phyloP scores from a whole-genome alignment of 352 stramenopile genomes.

The Phytopythium helicoides region DNA sequence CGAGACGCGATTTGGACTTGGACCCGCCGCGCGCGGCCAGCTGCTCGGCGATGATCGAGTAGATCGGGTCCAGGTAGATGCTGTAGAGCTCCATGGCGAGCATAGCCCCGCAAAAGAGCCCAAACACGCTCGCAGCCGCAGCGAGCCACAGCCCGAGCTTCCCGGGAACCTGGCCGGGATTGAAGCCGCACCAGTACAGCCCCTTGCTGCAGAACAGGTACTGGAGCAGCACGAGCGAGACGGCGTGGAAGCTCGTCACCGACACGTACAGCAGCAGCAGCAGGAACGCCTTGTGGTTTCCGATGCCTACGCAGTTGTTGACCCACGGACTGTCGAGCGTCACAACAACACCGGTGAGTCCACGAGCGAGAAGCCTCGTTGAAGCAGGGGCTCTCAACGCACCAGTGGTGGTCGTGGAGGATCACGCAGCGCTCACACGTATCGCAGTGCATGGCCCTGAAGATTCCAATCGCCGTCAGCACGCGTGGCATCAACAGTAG shows the following conservation, averaged over 20 bases:
- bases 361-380: neutral
- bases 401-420: constrained; percentile 86
- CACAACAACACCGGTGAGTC: constrained; percentile 5
- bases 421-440: constrained; percentile 77
- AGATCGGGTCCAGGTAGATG: constrained; percentile 61
- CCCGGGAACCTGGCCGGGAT: constrained; percentile 56
- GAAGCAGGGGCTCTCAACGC: too few relatives aligned
- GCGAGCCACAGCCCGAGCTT: constrained; percentile 65
- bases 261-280: constrained; percentile 78
- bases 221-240: constrained; percentile 52
- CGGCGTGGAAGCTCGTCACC: constrained; percentile 51
- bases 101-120: constrained; percentile 77
- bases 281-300: constrained; percentile 81
- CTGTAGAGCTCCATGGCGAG: constrained; percentile 77
- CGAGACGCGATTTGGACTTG: constrained; percentile 58
- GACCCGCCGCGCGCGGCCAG: constrained; percentile 45
- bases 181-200: constrained; percentile 50
- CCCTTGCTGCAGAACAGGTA: constrained; percentile 34
- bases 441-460: constrained; percentile 72
- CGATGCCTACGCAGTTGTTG: constrained; percentile 85
- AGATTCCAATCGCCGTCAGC: neutral
- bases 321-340: constrained; percentile 67
- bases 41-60: constrained; percentile 53
- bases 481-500: neutral
- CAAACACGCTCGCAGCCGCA: constrained; percentile 63